Evolutionary conservation across 1,139 yeast species (phyloP), one percentile per base, ranked within the genome.

Genomic region (Torulaspora pretoriensis): DNA sequence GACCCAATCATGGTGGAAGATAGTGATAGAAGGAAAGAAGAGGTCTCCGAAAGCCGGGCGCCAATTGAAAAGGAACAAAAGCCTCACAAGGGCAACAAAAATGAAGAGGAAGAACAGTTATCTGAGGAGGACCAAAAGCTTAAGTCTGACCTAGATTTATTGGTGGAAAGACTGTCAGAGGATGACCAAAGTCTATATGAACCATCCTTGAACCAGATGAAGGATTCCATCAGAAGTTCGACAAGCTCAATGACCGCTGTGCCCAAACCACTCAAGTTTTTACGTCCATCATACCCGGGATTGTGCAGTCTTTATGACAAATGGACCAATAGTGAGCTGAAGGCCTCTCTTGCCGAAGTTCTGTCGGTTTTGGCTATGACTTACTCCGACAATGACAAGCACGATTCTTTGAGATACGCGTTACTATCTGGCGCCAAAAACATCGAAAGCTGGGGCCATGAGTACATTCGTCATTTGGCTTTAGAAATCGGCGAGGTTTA

Each of bases 201-300:
- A 38, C 70, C 79, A 14, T 75, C 88, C 24, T 73, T 94, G 56
- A 75, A 75, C 36, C 73, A 81, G 43, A 74, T 94, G 64, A 89
- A 88, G 63, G 78, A 76, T 43, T 80, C 79, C 59, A 90, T 92
- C 58, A 81, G 88, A 56, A 95, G 95, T 42, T 86, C 97, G 12
- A 92, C 98, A 3, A 87, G 97, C 27, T 89, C 97, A 7, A 92
- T 92, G 97, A 94, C 98, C 2, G 99, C 99, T 1, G 98, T 94
- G 38, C 99, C 99, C 37, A 94, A 92, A 66, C 98, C 99, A 10
- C 77, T 92, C 69, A 94, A 94, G 71, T 94, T 94, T 64, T 75
- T 94, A 56, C 81, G 96, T 60, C 96, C 97, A 12, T 88, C 81
- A 58, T 92, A 83, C 64, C 83, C 83, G 14, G 63, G 74, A 25